phyloP scores from a whole-genome alignment of 768 basidiomycete genomes.

The Mycena floridula region DNA sequence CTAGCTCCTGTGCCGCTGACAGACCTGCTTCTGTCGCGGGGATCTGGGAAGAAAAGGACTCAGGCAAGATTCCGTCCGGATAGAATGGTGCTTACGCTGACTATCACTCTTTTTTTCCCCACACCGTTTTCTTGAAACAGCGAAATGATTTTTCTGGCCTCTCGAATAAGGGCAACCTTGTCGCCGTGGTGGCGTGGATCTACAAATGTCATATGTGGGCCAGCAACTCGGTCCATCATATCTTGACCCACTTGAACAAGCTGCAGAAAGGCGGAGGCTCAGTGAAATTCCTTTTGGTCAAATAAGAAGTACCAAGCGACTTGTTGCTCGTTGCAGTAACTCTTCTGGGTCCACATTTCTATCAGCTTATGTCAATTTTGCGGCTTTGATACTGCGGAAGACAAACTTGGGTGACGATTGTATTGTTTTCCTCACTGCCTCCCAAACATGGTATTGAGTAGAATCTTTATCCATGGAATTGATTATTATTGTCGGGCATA shows the following conservation, averaged over 20 bases:
- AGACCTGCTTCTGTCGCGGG: constrained; percentile 55
- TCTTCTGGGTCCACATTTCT: constrained; percentile 6
- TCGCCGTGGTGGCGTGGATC: constrained; percentile 41
- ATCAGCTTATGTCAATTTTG: no score
- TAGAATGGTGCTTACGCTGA: constrained; percentile 36
- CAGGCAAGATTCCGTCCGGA: not conserved
- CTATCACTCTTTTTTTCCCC: constrained; percentile 31
- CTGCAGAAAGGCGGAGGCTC: constrained; percentile 22
- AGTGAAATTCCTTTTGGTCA: constrained; percentile 14
- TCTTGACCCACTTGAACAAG: constrained; percentile 43
- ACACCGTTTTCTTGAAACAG: constrained; percentile 36
- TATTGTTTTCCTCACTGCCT: constrained; percentile 23
- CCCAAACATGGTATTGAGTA: constrained; percentile 22
- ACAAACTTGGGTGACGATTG: no score
- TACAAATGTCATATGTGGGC: constrained; percentile 45
- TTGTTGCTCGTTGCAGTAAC: constrained; percentile 6
- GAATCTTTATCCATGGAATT: not conserved
- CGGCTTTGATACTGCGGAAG: no score
- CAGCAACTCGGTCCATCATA: constrained; percentile 36
- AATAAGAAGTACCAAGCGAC: constrained; percentile 22
- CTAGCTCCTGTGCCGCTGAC: constrained; percentile 35
- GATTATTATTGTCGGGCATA: no score
- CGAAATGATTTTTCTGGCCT: constrained; percentile 33
- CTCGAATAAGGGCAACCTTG: constrained; percentile 29
- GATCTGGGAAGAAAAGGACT: constrained; percentile 28